Conservation (phyloP, 106 monocot species). For the Acorus calamus region DNA sequence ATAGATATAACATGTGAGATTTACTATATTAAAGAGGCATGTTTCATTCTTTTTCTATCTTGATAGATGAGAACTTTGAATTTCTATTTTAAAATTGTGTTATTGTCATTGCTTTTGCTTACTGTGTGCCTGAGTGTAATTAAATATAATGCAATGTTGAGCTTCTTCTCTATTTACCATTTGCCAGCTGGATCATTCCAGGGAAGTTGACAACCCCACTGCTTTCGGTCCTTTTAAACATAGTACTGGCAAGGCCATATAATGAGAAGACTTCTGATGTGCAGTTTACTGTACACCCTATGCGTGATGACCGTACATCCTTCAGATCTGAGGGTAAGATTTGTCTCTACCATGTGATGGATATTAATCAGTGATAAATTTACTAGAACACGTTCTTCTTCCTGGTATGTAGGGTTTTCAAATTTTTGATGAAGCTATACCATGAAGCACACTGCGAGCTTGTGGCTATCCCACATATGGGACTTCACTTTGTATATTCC, state of each 20-base stretch:
- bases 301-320: conserved; percentile 29
- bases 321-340: conserved; percentile 39
- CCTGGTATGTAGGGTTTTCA: conserved; percentile 85
- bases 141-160: no score
- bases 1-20: no score
- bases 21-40: no score
- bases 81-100: no score
- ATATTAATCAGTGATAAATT: no score
- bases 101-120: no score
- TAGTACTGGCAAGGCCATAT: conserved; percentile 9
- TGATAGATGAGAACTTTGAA: no score
- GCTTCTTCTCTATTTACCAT: neutral
- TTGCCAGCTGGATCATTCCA: conserved; percentile 15
- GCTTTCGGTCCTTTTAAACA: conserved; percentile 17
- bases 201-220: conserved; percentile 18
- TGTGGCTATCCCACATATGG: conserved; percentile 80
- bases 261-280: conserved; percentile 14
- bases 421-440: conserved; percentile 77
- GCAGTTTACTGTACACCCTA: conserved; percentile 14
- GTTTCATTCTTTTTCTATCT: no score
- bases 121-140: no score
- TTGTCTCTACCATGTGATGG: neutral
- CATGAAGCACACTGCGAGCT: conserved; percentile 49
- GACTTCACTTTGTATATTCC: conserved; percentile 80
- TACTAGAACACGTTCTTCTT: conserved; percentile 37